These are phyloP conservation scores for Boechera stricta DNA, from an alignment of 345 rosid genomes.

Conservation along the genomic window DNA sequence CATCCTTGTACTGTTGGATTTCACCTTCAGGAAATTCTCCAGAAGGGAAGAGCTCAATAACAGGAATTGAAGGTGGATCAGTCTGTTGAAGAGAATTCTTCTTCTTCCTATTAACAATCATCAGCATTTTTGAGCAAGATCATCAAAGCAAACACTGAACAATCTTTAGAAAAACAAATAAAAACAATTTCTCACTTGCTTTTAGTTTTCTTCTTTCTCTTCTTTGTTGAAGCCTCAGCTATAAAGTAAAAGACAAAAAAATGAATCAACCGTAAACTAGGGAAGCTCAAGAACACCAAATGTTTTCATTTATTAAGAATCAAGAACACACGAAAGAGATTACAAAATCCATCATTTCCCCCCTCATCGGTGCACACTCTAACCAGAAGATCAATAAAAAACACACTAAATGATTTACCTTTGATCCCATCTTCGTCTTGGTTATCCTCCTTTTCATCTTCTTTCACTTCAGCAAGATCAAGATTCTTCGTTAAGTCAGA, in stretches of 20 bases:
- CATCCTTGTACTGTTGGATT: conserved; percentile 87
- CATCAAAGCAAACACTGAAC: background rate
- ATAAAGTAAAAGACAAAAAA: background rate
- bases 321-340: background rate
- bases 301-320: background rate
- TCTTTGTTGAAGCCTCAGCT: conserved; percentile 70
- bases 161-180: background rate
- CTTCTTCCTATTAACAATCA: conserved; percentile 62
- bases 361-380: background rate
- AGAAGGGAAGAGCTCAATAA: conserved; percentile 77
- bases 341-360: background rate
- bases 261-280: background rate
- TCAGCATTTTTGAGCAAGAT: conserved; percentile 2
- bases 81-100: conserved; percentile 72
- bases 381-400: conserved; percentile 2
- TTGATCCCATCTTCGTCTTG: conserved; percentile 49
- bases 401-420: conserved; percentile 43
- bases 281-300: background rate
- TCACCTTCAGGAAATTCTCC: conserved; percentile 93
- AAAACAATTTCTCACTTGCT: conserved; percentile 67
- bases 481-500: conserved; percentile 27
- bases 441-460: conserved; percentile 42
- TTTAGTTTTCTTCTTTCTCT: conserved; percentile 87
- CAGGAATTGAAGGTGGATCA: conserved; percentile 83
- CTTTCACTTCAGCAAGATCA: conserved; percentile 30